Percentiles rank a stretch among this genome's conserved stretches.
These are phyloP conservation scores for Talaromyces thailandensis DNA, from an alignment of 495 filamentous ascomycete genomes.

Conservation along the genomic window DNA sequence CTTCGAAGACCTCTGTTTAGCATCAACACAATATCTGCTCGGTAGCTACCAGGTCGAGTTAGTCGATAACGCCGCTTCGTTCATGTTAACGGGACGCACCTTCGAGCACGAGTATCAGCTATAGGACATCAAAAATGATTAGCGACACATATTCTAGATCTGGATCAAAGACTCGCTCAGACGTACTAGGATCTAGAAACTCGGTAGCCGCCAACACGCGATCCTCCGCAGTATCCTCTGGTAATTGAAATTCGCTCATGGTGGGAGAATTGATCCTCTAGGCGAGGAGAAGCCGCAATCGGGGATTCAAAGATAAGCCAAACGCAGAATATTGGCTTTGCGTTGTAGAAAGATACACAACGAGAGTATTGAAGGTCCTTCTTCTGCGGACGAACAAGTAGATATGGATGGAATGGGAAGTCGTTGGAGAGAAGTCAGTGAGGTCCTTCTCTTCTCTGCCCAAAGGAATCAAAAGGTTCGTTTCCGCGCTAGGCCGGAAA, in stretches of 20 bases:
- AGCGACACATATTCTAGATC: conserved; percentile 7
- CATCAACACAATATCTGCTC: conserved; percentile 86
- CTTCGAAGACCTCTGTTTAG: conserved; percentile 76
- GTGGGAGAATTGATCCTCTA: conserved; percentile 7
- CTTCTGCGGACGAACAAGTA: not conserved
- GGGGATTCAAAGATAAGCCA: not conserved
- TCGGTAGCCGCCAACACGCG: conserved; percentile 72
- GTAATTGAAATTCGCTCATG: conserved; percentile 68
- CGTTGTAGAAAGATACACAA: not conserved
- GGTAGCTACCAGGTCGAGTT: conserved; percentile 42
- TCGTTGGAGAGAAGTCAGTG: not conserved
- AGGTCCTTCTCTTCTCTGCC: not conserved
- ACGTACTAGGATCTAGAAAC: conserved; percentile 78
- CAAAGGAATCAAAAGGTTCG: not conserved
- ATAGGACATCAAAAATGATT: conserved; percentile 11
- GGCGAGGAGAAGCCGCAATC: not conserved
- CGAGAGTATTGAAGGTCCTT: not conserved
- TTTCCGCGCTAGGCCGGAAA: conserved; percentile 20
- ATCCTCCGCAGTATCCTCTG: conserved; percentile 74
- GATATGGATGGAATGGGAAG: not conserved
- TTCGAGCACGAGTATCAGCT: conserved; percentile 49
- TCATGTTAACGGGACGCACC: conserved; percentile 25
- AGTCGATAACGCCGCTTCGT: not conserved
- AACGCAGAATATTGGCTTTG: not conserved
- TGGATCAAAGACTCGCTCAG: not conserved